Evolutionary conservation across 1,284 basidiomycete species (phyloP).

Genomic region (Stereum hirsutum): DNA sequence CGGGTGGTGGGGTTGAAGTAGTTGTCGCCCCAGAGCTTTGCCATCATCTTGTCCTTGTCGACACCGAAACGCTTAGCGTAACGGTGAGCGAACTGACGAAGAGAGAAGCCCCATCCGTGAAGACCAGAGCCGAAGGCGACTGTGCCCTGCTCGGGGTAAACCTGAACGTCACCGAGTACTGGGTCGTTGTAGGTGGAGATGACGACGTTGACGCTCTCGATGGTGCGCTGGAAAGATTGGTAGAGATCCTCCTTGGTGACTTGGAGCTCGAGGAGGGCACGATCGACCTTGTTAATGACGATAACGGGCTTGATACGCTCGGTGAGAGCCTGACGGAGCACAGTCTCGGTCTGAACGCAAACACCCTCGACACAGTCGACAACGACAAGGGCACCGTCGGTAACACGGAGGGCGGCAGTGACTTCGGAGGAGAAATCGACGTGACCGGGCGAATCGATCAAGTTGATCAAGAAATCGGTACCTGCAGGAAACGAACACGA

Average conservation of each 20-base stretch:
- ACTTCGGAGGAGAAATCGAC: conserved; percentile 99
- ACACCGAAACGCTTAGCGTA: conserved; percentile 99
- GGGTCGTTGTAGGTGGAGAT: conserved; percentile 96
- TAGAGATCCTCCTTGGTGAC: conserved; percentile 96
- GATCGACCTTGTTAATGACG: conserved; percentile 99
- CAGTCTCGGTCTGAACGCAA: conserved; percentile 99
- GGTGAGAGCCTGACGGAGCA: conserved; percentile 93
- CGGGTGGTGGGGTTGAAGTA: conserved; percentile 97
- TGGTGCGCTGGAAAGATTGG: conserved; percentile 96
- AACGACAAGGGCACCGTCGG: conserved; percentile 97
- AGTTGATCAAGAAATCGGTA: conserved; percentile 98
- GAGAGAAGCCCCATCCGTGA: conserved; percentile 99
- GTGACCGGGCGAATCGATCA: conserved; percentile 99
- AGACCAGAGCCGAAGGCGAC: conserved; percentile 99
- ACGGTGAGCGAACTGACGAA: conserved; percentile 92
- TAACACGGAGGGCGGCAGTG: conserved; percentile 98
- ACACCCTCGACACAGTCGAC: conserved; percentile 99
- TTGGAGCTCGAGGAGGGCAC: conserved; percentile 97
- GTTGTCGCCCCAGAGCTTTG: conserved; percentile 99
- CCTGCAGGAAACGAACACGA: conserved; percentile 34
- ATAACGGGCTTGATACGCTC: conserved; percentile 99
- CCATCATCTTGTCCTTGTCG: conserved; percentile 98
- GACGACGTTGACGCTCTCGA: conserved; percentile 98
- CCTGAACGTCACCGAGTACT: conserved; percentile 96
- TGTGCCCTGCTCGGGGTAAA: conserved; percentile 98